Base-by-base conservation (phyloP, 306 rosid species). In the Cyamopsis tetragonoloba region DNA sequence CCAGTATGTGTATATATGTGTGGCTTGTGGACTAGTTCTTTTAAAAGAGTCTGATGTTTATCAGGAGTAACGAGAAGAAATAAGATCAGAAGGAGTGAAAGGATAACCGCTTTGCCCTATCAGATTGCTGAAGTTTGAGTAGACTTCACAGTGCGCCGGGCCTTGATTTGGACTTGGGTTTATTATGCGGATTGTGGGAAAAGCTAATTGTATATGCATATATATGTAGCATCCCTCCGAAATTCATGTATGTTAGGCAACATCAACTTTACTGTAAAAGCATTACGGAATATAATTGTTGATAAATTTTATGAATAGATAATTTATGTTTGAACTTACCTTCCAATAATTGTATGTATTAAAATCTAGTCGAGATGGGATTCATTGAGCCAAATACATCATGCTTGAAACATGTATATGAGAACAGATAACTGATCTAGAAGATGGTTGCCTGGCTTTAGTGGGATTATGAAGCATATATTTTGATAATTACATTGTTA, bases 1-100 rank as follows among this genome's bases (percentile, higher is more conserved):
- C 15, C 4, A 18, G 23, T 28, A 42, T 4, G 5, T 12, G 2
- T 7, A 14, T 11, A 14, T 41, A 18, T 22, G 2, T 38, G 7
- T 48, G 22, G 30, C 43, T 63, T 70, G 9, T 70, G 32, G 71
- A 10, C 43, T 4, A n/a, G n/a, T 34, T 60, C 49, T 44, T 42
- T 37, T 20, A 1, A 55, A 5, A 50, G 2, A 50, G 12, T 62
- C 53, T 59, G 61, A 8, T 65, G 4, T 67, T 23, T 39, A 49
- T 64, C 76, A 84, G 92, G 82, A 89, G 71, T 80, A 54, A 86
- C 7, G 37, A 64, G 35, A 6, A 34, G 50, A 26, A 43, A 66
- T 34, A 74, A 30, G 60, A 20, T 28, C 59, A 62, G 81, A 73
- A 66, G 44, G 62, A 14, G 56, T n/a, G 34, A 58, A 14, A 44